Conservation (phyloP, 768 basidiomycete genomes). For the Xerocomellus dryophilus region DNA sequence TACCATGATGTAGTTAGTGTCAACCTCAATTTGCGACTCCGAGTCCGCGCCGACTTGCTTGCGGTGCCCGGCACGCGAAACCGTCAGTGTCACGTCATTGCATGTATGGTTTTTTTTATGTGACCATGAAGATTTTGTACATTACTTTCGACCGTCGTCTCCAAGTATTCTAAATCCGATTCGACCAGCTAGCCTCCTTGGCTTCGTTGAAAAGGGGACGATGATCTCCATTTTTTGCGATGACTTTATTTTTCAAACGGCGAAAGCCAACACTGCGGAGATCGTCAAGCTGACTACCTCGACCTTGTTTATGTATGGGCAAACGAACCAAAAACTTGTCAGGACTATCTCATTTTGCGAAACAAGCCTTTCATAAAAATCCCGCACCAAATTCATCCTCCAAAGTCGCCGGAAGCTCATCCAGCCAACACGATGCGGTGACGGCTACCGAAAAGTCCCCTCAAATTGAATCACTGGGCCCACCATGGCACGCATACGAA, state of each 20-base stretch:
- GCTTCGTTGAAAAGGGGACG: too few species aligned
- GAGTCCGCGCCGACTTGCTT: constrained; percentile 5
- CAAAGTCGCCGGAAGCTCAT: background rate
- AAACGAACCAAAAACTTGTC: constrained; percentile 41
- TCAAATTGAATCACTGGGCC: constrained; percentile 26
- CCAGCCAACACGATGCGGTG: background rate
- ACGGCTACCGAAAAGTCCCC: constrained; percentile 5
- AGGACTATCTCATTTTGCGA: constrained; percentile 44
- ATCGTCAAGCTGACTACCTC: background rate
- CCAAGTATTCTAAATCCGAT: too few species aligned
- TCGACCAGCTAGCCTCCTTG: too few species aligned
- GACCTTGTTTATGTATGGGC: constrained; percentile 26
- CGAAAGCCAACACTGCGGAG: too few species aligned
- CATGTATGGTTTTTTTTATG: too few species aligned
- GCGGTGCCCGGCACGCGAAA: too few species aligned
- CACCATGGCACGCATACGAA: constrained; percentile 50
- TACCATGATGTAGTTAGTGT: background rate
- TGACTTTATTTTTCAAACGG: too few species aligned
- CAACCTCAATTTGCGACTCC: background rate
- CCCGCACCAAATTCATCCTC: background rate
- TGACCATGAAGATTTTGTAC: too few species aligned
- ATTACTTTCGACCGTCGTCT: too few species aligned
- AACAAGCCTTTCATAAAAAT: constrained; percentile 35
- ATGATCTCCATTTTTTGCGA: too few species aligned
- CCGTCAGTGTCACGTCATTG: too few species aligned